phyloP scores from a whole-genome alignment of 2,329 filamentous ascomycete species.

The Didymella segeticola region DNA sequence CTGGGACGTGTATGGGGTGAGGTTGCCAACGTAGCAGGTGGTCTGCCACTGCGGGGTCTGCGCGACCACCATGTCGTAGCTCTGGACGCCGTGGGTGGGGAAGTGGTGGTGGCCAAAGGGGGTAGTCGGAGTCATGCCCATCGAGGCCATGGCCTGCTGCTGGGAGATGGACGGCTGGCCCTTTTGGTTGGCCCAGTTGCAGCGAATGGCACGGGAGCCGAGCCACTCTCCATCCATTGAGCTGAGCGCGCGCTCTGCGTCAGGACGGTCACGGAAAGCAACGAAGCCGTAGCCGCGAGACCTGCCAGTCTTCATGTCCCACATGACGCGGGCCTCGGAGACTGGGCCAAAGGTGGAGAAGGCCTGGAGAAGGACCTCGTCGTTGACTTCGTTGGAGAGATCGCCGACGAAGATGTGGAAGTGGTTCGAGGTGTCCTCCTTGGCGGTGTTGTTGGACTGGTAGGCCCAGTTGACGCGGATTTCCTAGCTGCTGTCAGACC shows the following conservation, averaged over 20 bases:
- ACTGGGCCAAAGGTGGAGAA: constrained; percentile 96
- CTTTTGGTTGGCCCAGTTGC: constrained; percentile 99
- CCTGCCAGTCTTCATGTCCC: constrained; percentile 99
- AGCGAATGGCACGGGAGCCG: constrained; percentile 95
- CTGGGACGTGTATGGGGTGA: constrained; percentile 97
- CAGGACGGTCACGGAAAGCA: constrained; percentile 89
- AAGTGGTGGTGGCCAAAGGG: constrained; percentile 98
- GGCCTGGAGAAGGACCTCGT: constrained; percentile 89
- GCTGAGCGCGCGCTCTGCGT: constrained; percentile 94
- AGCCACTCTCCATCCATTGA: constrained; percentile 99
- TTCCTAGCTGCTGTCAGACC: constrained; percentile 66
- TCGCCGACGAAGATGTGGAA: constrained; percentile 99
- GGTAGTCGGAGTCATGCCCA: constrained; percentile 97
- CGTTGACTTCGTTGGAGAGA: constrained; percentile 97
- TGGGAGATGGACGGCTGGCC: constrained; percentile 98
- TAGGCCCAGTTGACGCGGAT: constrained; percentile 99
- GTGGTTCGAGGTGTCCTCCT: constrained; percentile 97
- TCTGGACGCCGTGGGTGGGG: constrained; percentile 94
- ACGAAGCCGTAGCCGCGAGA: constrained; percentile 98
- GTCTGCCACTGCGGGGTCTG: constrained; percentile 99
- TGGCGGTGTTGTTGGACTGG: constrained; percentile 90
- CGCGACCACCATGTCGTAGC: constrained; percentile 94
- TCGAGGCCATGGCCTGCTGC: constrained; percentile 94
- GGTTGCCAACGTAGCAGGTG: constrained; percentile 95
- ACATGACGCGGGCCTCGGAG: constrained; percentile 98